These are phyloP conservation scores for Rosellinia necatrix DNA, from an alignment of 2,329 filamentous ascomycete species.

Conservation along the genomic window DNA sequence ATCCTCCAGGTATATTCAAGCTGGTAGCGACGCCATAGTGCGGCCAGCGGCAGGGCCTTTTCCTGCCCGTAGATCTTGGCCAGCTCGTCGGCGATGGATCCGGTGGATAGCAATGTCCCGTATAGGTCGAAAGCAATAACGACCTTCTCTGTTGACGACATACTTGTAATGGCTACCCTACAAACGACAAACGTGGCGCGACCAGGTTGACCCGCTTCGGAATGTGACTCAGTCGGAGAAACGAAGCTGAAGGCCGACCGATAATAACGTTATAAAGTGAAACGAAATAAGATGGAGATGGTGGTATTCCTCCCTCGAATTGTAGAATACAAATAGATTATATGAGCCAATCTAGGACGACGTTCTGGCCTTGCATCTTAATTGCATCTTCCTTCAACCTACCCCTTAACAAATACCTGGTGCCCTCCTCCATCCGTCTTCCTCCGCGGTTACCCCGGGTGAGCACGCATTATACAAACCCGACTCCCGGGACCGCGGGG, in stretches of 20 bases:
- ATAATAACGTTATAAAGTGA: background rate
- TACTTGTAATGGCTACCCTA: background rate
- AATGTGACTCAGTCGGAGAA: constrained; percentile 26
- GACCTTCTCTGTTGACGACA: constrained; percentile 31
- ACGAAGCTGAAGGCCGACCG: background rate
- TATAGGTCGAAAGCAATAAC: constrained; percentile 77
- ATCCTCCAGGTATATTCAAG: constrained; percentile 78
- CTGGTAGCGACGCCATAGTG: constrained; percentile 70
- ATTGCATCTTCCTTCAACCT: no score
- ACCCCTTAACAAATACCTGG: background rate
- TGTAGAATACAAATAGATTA: background rate
- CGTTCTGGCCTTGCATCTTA: no score
- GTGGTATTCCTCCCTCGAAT: background rate
- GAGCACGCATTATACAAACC: no score
- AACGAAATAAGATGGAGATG: background rate
- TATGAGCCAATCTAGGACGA: background rate
- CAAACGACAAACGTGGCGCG: background rate
- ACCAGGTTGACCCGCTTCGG: constrained; percentile 7
- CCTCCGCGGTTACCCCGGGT: background rate
- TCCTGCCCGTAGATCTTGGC: constrained; percentile 61
- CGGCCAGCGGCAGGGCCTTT: constrained; percentile 60
- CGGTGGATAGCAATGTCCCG: constrained; percentile 74
- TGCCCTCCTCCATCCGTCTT: background rate
- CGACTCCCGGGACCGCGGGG: constrained; percentile 28
- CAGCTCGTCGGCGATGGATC: constrained; percentile 66